Evolutionary conservation across 495 filamentous ascomycete species (phyloP).

Genomic region (Hypoxylon crocopeplum): DNA sequence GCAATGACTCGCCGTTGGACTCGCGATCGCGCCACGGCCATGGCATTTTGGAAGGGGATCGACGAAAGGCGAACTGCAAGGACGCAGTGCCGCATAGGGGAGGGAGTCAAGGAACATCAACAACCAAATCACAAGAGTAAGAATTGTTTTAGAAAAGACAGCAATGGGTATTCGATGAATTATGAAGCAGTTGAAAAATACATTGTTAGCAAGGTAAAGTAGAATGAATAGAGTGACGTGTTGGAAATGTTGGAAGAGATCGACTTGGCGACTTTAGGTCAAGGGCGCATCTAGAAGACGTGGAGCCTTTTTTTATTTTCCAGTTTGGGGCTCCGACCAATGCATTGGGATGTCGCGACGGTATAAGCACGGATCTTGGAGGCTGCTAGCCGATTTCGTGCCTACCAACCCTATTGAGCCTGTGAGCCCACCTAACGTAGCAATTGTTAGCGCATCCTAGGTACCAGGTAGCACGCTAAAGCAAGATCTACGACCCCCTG

Average conservation of each 20-base stretch:
- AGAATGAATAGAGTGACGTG: constrained; percentile 16
- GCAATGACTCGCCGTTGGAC: constrained; percentile 47
- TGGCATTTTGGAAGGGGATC: constrained; percentile 41
- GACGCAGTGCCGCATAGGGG: constrained; percentile 37
- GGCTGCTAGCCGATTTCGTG: constrained; percentile 23
- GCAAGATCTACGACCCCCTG: constrained; percentile 6
- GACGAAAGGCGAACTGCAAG: constrained; percentile 26
- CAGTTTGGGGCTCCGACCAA: constrained; percentile 16
- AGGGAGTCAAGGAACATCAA: constrained; percentile 26
- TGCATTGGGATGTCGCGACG: constrained; percentile 12
- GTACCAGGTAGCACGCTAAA: constrained; percentile 28
- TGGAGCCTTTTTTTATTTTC: constrained; percentile 16
- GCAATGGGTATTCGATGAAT: constrained; percentile 16
- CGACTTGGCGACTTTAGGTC: constrained; percentile 18
- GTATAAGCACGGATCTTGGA: constrained; percentile 22
- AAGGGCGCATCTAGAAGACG: constrained; percentile 27
- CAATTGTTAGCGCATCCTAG: constrained; percentile 16
- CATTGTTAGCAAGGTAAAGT: constrained; percentile 12
- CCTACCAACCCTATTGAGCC: background rate
- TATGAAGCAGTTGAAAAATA: constrained; percentile 21
- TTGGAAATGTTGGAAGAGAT: constrained; percentile 7
- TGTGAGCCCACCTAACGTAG: constrained; percentile 17
- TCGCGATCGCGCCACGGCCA: constrained; percentile 48
- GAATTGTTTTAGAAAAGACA: constrained; percentile 12
- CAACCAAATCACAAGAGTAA: background rate